Conservation (phyloP, 2,329 filamentous ascomycete species). For the Talaromyces sp. region DNA sequence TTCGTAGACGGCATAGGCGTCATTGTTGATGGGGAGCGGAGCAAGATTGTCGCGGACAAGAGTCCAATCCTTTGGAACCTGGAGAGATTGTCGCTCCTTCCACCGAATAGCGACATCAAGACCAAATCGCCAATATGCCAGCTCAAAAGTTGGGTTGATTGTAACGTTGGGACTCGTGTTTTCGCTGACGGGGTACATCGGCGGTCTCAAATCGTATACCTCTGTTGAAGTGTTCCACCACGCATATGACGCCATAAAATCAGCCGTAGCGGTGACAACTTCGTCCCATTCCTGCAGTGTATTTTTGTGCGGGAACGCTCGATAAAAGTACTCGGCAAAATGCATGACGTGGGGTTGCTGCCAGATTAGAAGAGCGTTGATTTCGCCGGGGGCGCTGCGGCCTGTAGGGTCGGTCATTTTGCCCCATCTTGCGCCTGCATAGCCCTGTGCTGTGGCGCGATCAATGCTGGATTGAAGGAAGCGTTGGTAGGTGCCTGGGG, state of each 20-base stretch:
- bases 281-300: neutral
- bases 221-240: neutral
- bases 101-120: neutral
- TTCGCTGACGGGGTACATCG: neutral
- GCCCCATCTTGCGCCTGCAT: constrained; percentile 47
- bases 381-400: constrained; percentile 56
- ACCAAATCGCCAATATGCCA: neutral
- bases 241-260: neutral
- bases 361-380: constrained; percentile 61
- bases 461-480: constrained; percentile 42
- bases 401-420: constrained; percentile 60
- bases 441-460: constrained; percentile 37
- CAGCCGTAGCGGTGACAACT: neutral
- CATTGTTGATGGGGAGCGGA: neutral
- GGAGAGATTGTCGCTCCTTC: neutral
- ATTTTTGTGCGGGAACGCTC: neutral
- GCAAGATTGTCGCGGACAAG: neutral
- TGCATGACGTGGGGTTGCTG: constrained; percentile 32
- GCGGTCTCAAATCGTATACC: neutral
- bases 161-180: neutral
- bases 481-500: constrained; percentile 45
- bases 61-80: neutral
- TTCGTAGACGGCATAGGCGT: neutral
- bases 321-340: neutral
- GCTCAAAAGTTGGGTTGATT: neutral